Percentiles rank a stretch among this genome's conserved stretches.
Conservation (phyloP, 257 asterid species). For the Ophiorrhiza pumila region DNA sequence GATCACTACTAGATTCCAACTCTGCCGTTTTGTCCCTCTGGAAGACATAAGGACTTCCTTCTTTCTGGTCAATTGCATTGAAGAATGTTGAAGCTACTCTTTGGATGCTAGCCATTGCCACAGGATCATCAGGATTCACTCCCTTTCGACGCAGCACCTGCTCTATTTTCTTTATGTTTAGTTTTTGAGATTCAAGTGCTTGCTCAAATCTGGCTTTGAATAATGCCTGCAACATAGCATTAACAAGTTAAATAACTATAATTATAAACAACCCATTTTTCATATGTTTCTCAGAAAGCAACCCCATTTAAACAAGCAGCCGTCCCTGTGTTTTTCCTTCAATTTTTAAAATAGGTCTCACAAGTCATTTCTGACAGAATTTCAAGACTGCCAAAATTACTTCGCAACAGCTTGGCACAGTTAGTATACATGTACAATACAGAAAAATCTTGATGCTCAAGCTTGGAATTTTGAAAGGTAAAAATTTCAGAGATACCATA, state of each 20-base stretch:
- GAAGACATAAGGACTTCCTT: slow-evolving; percentile 86
- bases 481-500: background rate
- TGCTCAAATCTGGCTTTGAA: slow-evolving; percentile 96
- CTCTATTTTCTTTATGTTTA: slow-evolving; percentile 85
- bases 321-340: background rate
- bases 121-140: slow-evolving; percentile 92
- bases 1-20: slow-evolving; percentile 28
- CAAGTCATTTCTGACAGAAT: background rate
- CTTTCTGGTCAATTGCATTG: slow-evolving; percentile 90
- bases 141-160: slow-evolving; percentile 92
- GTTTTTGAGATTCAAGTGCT: slow-evolving; percentile 92
- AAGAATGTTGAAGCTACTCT: slow-evolving; percentile 97
- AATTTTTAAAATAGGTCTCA: background rate
- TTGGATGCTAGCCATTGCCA: slow-evolving; percentile 97
- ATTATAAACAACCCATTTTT: slow-evolving; percentile 6
- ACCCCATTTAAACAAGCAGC: background rate
- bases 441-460: background rate
- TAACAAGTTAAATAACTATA: slow-evolving; percentile 7
- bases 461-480: background rate
- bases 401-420: background rate
- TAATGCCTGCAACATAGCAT: slow-evolving; percentile 57
- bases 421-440: background rate
- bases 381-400: background rate
- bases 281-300: background rate
- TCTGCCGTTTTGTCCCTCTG: slow-evolving; percentile 47